Conservation (phyloP, 208 protist genomes). For the Acanthamoeba royreba region DNA sequence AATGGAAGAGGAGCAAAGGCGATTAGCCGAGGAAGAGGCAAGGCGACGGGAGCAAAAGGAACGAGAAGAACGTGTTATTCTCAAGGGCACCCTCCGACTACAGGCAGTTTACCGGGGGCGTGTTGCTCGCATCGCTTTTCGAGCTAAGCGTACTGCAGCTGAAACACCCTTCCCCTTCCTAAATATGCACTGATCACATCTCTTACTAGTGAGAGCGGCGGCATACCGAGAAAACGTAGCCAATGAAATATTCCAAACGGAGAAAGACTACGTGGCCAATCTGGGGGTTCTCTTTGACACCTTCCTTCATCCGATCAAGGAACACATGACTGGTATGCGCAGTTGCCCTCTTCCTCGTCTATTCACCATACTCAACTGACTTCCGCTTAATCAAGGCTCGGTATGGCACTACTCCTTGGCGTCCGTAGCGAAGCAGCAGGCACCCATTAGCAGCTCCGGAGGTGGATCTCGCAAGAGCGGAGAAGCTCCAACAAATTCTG, state of each 20-base stretch:
- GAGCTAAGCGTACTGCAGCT: neutral
- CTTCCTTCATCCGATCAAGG: constrained; percentile 14
- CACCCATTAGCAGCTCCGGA: neutral
- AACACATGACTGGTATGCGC: constrained; percentile 37
- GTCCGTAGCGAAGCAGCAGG: neutral
- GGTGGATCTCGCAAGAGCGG: neutral
- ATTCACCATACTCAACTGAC: neutral
- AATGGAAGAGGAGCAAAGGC: neutral
- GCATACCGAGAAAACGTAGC: constrained; percentile 35
- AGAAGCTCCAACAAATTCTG: neutral
- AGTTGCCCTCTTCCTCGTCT: neutral
- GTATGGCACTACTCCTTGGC: neutral
- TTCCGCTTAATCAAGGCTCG: neutral
- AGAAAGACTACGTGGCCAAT: constrained; percentile 23
- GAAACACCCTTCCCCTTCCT: neutral
- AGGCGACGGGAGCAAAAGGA: neutral
- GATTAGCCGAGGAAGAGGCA: neutral
- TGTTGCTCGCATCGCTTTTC: neutral
- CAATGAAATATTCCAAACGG: constrained; percentile 25
- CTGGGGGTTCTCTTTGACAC: constrained; percentile 1
- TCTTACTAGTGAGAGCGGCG: neutral
- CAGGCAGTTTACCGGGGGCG: neutral
- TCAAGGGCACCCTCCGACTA: neutral
- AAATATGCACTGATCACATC: neutral
- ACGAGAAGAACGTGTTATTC: neutral